Evolutionary conservation across 352 stramenopile species (phyloP).

Genomic region (Phytophthora sp.): DNA sequence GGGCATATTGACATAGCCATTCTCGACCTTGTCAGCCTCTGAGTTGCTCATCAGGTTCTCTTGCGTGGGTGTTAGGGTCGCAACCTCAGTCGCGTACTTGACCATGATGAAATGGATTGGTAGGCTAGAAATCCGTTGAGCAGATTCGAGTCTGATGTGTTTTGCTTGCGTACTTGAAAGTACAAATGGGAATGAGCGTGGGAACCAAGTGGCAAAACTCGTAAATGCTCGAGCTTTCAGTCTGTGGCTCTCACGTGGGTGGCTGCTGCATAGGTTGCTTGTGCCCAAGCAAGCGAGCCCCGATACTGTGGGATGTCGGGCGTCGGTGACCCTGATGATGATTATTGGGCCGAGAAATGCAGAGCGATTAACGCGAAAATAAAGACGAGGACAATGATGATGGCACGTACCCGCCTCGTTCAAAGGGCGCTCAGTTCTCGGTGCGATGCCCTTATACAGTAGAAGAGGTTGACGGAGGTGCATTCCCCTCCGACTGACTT

Average conservation of each 20-base stretch:
- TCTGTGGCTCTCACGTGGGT: constrained; percentile 23
- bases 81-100: constrained; percentile 25
- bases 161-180: constrained; percentile 32
- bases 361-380: constrained; percentile 23
- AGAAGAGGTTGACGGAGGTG: neutral
- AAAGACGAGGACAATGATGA: constrained; percentile 22
- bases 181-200: constrained; percentile 36
- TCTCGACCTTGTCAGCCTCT: constrained; percentile 28
- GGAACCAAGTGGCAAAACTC: constrained; percentile 6
- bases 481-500: neutral
- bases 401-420: constrained; percentile 15
- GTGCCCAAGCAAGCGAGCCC: constrained; percentile 29
- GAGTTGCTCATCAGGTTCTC: constrained; percentile 42
- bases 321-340: neutral
- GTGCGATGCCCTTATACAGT: constrained; percentile 7
- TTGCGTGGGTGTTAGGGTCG: constrained; percentile 28
- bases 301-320: constrained; percentile 21
- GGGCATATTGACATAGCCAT: constrained; percentile 27
- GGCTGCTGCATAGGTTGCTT: constrained; percentile 29
- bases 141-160: constrained; percentile 17
- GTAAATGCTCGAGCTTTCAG: neutral
- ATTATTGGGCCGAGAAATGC: constrained; percentile 28
- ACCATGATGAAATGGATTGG: constrained; percentile 15
- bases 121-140: no score
- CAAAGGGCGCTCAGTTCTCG: constrained; percentile 1